phyloP scores from a whole-genome alignment of 306 rosid genomes.

The peach (Prunus persica) region DNA sequence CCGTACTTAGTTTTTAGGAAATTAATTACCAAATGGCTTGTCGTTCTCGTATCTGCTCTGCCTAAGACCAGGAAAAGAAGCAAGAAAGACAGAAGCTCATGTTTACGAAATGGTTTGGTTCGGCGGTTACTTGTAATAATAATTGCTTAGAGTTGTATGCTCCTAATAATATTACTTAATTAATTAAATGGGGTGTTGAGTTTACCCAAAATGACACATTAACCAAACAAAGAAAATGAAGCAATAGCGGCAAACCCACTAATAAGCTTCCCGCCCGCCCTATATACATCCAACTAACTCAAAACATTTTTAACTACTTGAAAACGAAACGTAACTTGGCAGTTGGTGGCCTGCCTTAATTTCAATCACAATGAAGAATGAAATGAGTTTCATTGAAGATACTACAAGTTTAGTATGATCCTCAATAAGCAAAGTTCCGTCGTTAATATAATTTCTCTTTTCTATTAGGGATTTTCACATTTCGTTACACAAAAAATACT shows the following conservation, averaged over 20 bases:
- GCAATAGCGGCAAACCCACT: constrained; percentile 17
- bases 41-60: background rate
- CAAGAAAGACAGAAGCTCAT: background rate
- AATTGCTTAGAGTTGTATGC: constrained; percentile 16
- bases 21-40: background rate
- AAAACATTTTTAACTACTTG: constrained; percentile 13
- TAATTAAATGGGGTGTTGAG: constrained; percentile 23
- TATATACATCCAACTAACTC: background rate
- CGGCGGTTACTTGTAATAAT: constrained; percentile 28
- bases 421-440: too few species aligned
- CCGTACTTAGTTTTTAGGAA: background rate
- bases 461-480: too few species aligned
- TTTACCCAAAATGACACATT: constrained; percentile 55
- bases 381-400: background rate
- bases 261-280: background rate
- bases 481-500: too few species aligned
- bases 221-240: constrained; percentile 27
- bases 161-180: background rate
- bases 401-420: background rate
- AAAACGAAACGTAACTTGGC: constrained; percentile 49
- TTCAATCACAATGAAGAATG: constrained; percentile 6
- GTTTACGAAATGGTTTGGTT: background rate
- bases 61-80: background rate
- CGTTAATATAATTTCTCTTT: too few species aligned
- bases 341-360: constrained; percentile 35